These are phyloP conservation scores for Entamoeba dispar DNA, from an alignment of 208 protist genomes.

Conservation along the genomic window DNA sequence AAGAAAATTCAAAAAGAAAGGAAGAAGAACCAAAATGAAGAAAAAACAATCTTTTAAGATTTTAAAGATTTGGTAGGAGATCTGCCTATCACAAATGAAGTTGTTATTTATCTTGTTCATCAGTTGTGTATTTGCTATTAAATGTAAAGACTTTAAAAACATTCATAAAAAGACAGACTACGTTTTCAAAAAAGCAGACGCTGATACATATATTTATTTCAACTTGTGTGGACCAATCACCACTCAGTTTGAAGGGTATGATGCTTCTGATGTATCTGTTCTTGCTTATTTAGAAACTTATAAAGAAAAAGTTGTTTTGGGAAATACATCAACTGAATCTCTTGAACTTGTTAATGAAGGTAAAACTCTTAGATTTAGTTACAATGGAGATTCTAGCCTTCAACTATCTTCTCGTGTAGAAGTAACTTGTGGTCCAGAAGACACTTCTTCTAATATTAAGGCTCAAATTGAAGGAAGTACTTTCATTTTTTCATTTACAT, in stretches of 20 bases:
- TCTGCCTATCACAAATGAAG: background rate
- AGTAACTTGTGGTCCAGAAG: background rate
- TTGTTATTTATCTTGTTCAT: background rate
- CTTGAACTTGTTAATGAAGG: background rate
- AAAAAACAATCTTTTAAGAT: too few relatives aligned
- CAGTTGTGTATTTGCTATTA: background rate
- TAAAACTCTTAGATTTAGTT: background rate
- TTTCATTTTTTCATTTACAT: background rate
- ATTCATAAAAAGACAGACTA: background rate
- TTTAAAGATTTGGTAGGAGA: too few relatives aligned
- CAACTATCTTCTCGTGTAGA: background rate
- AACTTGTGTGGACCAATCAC: background rate
- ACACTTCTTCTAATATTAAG: background rate
- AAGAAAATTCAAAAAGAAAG: too few relatives aligned
- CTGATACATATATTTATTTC: background rate
- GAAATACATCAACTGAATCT: background rate
- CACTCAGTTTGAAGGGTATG: background rate
- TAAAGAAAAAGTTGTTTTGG: background rate
- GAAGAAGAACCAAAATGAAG: too few relatives aligned
- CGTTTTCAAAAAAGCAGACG: background rate
- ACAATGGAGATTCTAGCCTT: background rate
- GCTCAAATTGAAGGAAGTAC: background rate
- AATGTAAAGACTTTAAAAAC: background rate
- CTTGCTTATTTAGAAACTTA: background rate
- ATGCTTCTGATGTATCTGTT: background rate